Evolutionary conservation across 441 rosid species (phyloP), one percentile per base, ranked within the genome.

Genomic region (Populus trichocarpa): DNA sequence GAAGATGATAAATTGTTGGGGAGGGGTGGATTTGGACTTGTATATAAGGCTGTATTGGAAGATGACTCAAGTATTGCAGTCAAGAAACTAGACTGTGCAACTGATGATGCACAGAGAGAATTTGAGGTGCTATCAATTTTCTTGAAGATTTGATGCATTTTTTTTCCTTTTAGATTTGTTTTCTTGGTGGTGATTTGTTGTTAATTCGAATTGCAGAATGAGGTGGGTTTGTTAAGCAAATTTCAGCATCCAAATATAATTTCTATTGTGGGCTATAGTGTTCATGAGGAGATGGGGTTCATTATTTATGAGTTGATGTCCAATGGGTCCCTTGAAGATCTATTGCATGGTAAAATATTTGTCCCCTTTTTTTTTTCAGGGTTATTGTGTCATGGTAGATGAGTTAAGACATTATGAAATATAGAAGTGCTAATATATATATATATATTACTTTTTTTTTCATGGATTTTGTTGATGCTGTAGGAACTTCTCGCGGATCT

Each of bases 301-400:
- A 87, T 95, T 16, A 86, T 95, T 67, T 95, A 95, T 72, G 99
- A 95, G 85, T 74, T 95, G 81, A 95, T 95, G 99, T 88, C 85
- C 67, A 92, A 93, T 74, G 91, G 95, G 76, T 95, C 97, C 79
- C 86, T 95, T 67, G 99, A 95, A 84, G 86, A 90, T 87, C 92
- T 93, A 73, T 75, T 95, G 77, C 97, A 95, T 81, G 99, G 99
- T 93, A 87, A 82, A 75, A 12, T 71, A 50, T 71, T 25, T 20
- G 22, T 69, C 71, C 68, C 26, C 13, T 40, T 76, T 23, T 71
- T 72, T 38, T 30, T 40, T 12, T 0, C n/a, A 8, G 23, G 30
- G 32, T 36, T 70, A 65, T 28, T 26, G 61, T 42, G 68, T 18
- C 50, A 20, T 22, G 28, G 67, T 13, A 16, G 50, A 64, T 35